phyloP scores from a whole-genome alignment of 768 basidiomycete species.

The Dacryopinax primogenitus region DNA sequence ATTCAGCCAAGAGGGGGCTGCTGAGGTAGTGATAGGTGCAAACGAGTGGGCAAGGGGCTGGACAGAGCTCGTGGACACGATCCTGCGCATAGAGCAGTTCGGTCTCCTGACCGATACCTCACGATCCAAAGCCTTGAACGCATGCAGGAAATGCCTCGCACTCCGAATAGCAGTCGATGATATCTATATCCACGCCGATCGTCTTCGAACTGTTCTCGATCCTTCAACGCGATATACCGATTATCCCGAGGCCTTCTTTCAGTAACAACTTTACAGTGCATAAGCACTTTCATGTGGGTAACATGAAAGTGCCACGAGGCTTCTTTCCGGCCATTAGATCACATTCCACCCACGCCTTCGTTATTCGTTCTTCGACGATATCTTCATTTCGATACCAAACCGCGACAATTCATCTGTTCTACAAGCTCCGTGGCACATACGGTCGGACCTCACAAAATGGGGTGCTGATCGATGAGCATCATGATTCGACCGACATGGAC shows the following conservation, averaged over 20 bases:
- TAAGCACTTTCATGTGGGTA: neutral
- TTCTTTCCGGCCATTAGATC: neutral
- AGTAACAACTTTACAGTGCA: neutral
- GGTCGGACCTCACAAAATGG: neutral
- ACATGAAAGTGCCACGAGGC: neutral
- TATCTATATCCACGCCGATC: neutral
- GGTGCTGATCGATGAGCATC: neutral
- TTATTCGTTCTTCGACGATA: neutral
- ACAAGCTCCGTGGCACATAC: neutral
- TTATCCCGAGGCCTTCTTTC: neutral
- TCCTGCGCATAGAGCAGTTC: constrained; percentile 2
- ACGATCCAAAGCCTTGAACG: neutral
- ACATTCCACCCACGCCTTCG: neutral
- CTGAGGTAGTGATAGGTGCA: neutral
- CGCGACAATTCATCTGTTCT: neutral
- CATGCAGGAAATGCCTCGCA: neutral
- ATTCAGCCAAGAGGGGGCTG: neutral
- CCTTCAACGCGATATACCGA: neutral
- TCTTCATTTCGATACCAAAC: neutral
- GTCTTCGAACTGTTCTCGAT: constrained; percentile 1
- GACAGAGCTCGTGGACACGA: neutral
- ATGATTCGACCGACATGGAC: neutral
- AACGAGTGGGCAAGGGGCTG: neutral
- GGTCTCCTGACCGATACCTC: constrained; percentile 1
- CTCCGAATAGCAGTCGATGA: neutral